These are phyloP conservation scores for Tetrahymena elliotti DNA, from an alignment of 73 alveolate genomes.

Conservation along the genomic window DNA sequence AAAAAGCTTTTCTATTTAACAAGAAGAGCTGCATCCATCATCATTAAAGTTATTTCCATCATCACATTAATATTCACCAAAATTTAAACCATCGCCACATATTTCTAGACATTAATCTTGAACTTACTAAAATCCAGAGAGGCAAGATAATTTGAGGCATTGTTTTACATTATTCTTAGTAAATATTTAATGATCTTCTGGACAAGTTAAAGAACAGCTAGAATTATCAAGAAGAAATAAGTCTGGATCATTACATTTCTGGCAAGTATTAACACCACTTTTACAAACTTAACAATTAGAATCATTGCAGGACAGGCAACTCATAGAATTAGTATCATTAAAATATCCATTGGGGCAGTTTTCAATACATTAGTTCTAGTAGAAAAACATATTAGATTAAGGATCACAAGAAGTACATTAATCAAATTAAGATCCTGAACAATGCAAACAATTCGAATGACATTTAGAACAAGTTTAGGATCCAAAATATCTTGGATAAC, in stretches of 20 bases:
- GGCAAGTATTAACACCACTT: background rate
- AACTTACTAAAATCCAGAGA: slow-evolving; percentile 9
- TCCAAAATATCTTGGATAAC: background rate
- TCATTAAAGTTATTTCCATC: slow-evolving; percentile 33
- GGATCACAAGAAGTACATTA: background rate
- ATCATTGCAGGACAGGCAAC: background rate
- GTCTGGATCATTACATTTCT: background rate
- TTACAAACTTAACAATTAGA: background rate
- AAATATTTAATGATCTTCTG: background rate
- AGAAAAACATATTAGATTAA: background rate
- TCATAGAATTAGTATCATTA: background rate
- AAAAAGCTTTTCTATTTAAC: slow-evolving; percentile 43
- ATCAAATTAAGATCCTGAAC: background rate
- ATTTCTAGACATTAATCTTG: slow-evolving; percentile 35
- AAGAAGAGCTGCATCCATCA: slow-evolving; percentile 46
- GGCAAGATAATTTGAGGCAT: background rate
- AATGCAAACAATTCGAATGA: background rate
- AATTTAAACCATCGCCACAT: slow-evolving; percentile 43
- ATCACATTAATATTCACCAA: slow-evolving; percentile 42
- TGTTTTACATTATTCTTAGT: background rate
- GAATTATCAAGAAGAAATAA: background rate
- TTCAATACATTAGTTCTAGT: background rate
- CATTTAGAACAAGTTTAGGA: background rate
- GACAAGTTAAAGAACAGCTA: background rate
- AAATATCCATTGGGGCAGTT: background rate